Evolutionary conservation across 352 stramenopile genomes (phyloP), one percentile per base, ranked within the genome.

Genomic region (Phytophthora nicotianae): DNA sequence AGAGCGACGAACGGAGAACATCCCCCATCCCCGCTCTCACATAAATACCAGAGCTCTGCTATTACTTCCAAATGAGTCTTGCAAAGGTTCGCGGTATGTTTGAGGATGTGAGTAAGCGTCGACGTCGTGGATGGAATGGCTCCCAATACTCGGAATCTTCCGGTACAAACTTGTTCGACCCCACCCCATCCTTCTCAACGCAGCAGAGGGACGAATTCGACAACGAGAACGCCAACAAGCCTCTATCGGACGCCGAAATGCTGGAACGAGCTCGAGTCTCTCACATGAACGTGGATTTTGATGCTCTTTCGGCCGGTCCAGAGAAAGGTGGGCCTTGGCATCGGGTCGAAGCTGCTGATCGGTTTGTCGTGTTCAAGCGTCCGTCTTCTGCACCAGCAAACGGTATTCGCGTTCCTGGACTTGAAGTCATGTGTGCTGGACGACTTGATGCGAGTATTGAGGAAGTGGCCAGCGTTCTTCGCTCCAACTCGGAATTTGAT

Each of bases 381-480:
- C 50, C 51, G 19, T 5, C 37, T 21, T 45, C 45, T 1, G 46
- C 48, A 0, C 11, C 51, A 32, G 20, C 5, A 2, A 54, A 40
- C n/a, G 62, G 20, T 5, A 57, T 9, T 19, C 56, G 43, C 0
- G 6, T 61, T 10, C 53, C 67, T 38, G 67, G 62, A 0, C 32
- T 75, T 1, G 70, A 78, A 33, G 66, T 78, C 10, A 51, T 78
- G 41, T 73, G 70, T 53, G 65, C 66, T 16, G 70, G 70, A 2
- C 49, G 42, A 2, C 38, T 78, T 0, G 66, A 71, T 20, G 70
- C 70, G 2, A 73, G 64, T 51, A 21, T 76, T 8, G 72, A 72
- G 20, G 72, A 80, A 23, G 54, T 80, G 13, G 60, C 54, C 1
- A 59, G 59, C 14, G 27, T 72, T 20, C 27, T 80, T 1, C 49